Evolutionary conservation across 805 yeast genomes (phyloP).

Genomic region (Spathaspora girioi): DNA sequence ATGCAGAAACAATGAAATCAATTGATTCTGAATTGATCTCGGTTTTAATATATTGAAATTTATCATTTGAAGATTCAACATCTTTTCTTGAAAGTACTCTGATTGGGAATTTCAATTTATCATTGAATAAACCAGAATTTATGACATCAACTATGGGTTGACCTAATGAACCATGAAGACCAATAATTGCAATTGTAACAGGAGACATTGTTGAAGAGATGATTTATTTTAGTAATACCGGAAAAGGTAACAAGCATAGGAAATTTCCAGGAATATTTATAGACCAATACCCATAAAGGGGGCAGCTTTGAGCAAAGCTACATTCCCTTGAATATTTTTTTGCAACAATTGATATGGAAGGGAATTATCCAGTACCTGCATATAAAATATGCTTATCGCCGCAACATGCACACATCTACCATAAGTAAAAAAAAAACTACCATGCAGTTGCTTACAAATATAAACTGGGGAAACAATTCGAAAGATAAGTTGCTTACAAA

Average conservation of each 20-base stretch:
- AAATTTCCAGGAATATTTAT: not conserved
- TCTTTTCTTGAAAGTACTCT: slow-evolving; percentile 48
- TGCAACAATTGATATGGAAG: not conserved
- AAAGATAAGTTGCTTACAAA: too few relatives aligned
- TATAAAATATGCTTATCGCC: too few relatives aligned
- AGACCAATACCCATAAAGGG: not conserved
- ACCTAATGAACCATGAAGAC: slow-evolving; percentile 52
- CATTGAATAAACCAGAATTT: slow-evolving; percentile 36
- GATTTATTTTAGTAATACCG: not conserved
- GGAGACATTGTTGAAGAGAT: not conserved
- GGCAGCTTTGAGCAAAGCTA: too few relatives aligned
- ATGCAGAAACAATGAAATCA: slow-evolving; percentile 20
- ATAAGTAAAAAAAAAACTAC: too few relatives aligned
- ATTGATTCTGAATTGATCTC: slow-evolving; percentile 10
- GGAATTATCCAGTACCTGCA: too few relatives aligned
- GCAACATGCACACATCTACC: too few relatives aligned
- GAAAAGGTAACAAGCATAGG: not conserved
- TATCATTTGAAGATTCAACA: slow-evolving; percentile 22
- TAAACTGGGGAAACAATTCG: too few relatives aligned
- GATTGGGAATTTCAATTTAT: slow-evolving; percentile 45
- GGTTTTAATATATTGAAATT: slow-evolving; percentile 37
- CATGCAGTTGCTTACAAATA: too few relatives aligned
- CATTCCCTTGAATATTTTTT: not conserved
- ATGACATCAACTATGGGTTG: slow-evolving; percentile 45
- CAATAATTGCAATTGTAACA: slow-evolving; percentile 47